Evolutionary conservation across 768 basidiomycete species (phyloP), one percentile per base, ranked within the genome.

Genomic region (Artomyces pyxidatus): DNA sequence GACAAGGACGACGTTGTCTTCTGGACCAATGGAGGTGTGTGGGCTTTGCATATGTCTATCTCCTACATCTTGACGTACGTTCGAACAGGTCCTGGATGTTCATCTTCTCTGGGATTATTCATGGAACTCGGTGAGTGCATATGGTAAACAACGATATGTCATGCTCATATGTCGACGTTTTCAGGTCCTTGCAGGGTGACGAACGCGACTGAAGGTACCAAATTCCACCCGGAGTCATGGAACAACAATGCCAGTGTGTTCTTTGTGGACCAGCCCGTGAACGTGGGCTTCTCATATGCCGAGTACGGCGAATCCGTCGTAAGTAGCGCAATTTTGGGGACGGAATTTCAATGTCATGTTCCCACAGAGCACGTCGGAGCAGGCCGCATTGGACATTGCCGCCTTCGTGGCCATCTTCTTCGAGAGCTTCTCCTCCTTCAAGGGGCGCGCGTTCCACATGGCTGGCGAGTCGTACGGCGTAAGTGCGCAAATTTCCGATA

Each of bases 401-500:
- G 76, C 79, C 0, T 88, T 88, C 55, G 71, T 87, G 0, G 68
- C 75, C 3, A 77, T 88, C 48, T 87, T 87, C 65, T 87, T 87
- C 42, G 83, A 87, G 56, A 73, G 80, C 49, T 89, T 89, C 60
- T 71, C 64, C 48, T 69, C 81, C 56, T 86, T 87, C 69, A 79
- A 83, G 55, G 83, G 82, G 2, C 68, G 84, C 3, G 60, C 68
- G 3, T 65, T 71, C 38, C 70, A 71, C 44, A 60, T 71, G 52
- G 61, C 67, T 17, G 69, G 70, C 10, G 65, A 80, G 62, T 78
- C 76, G 4, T 78, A 79, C 37, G 78, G 69, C 11, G 79, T 76
- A 53, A 39, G 70, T 63, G 16, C 3, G 22, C 52, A 17, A 5
- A 29, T 8, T 10, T 16, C 6, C 21, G 16, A 1, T 38, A 25